Evolutionary conservation across 306 rosid genomes (phyloP), one percentile per base, ranked within the genome.

Genomic region (Cicer pinnatifidum): DNA sequence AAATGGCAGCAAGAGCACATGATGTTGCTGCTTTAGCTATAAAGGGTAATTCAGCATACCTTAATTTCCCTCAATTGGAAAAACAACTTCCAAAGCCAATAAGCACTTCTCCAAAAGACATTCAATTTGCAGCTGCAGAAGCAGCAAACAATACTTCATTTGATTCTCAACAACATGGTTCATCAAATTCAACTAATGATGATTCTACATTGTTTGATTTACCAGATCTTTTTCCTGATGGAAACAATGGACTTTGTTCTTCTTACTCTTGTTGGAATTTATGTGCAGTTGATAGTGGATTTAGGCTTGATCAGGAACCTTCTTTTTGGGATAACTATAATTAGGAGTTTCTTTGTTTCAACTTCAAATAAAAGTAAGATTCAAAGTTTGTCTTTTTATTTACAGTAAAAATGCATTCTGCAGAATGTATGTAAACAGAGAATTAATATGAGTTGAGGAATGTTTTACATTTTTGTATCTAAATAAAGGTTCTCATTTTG

Each of bases 1-100:
- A 88, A 81, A 93, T 93, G 98, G 98, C 98, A 6, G 98, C 98
- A 1, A 76, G 93, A 77, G 98, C 98, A 5, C 98, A 93, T 58
- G 98, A 93, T 81, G 97, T 89, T 13, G 98, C 98, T 0, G 89
- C 98, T 35, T 68, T 86, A 19, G 96, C 98, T 33, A 90, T 90
- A 62, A 93, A 93, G 65, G 98, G 98, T 15, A 37, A 70, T 17
- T 84, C 96, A 35, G 97, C 98, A 12, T 84, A 63, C 79, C 92
- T 93, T 53, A 93, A 93, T 75, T 93, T 93, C 78, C 98, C 98
- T 9, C 82, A 93, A 58, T 40, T 90, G 56, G 86, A 87, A 1
- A 23, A 59, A 6, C 53, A 58, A 1, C 92, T 93, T 67, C 98
- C 98, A 15, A 84, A 70, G 5, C 98, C 98, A 1, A 66, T n/a